Conservation (phyloP, 148 eudicot genomes). For the Camellia sinensis region DNA sequence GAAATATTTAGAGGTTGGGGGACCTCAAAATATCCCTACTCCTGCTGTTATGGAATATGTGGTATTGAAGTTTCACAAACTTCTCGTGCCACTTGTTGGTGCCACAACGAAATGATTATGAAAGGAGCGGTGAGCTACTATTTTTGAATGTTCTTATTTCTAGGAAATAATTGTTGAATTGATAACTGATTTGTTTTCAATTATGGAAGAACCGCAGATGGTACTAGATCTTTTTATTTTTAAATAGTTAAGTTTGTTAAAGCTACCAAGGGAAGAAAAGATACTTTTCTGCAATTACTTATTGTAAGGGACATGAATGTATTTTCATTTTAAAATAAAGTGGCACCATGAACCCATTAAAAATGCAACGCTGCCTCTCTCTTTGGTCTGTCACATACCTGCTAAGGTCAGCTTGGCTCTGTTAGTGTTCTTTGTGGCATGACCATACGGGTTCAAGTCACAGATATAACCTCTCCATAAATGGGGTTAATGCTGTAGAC, state of each 20-base stretch:
- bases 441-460: too few species aligned
- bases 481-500: too few species aligned
- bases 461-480: too few species aligned
- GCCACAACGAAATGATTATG: conserved; percentile 68
- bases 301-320: not conserved
- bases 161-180: not conserved
- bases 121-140: conserved; percentile 76
- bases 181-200: not conserved
- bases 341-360: too few species aligned
- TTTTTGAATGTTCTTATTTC: not conserved
- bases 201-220: not conserved
- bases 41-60: conserved; percentile 30
- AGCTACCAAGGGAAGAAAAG: not conserved
- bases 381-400: too few species aligned
- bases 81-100: conserved; percentile 81
- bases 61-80: conserved; percentile 77
- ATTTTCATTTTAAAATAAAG: not conserved
- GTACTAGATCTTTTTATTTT: not conserved
- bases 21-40: conserved; percentile 26
- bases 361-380: too few species aligned
- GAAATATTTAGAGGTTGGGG: conserved; percentile 61
- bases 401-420: too few species aligned
- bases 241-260: not conserved
- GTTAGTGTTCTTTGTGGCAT: too few species aligned
- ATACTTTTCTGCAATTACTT: not conserved